phyloP scores from a whole-genome alignment of 2,329 filamentous ascomycete species.

The Neopestalotiopsis rosae region DNA sequence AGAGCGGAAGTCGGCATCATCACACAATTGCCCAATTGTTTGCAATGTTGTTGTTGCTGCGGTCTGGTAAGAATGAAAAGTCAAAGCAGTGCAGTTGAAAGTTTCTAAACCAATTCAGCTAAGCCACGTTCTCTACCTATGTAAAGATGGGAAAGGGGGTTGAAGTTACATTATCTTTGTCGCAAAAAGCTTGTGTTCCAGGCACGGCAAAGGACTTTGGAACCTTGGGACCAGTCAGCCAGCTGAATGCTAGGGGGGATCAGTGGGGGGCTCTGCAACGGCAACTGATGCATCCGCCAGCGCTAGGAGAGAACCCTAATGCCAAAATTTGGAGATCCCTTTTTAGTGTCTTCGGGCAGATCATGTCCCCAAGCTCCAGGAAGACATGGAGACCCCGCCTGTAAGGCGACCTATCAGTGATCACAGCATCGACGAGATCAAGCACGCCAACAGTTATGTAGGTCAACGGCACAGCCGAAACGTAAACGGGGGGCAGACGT shows the following conservation, averaged over 20 bases:
- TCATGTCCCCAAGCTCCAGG: neutral
- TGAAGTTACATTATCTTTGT: no score
- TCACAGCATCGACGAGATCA: neutral
- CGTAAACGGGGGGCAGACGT: neutral
- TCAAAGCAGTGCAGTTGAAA: no score
- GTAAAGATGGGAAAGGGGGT: no score
- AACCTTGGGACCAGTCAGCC: no score
- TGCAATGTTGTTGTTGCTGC: no score
- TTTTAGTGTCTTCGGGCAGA: neutral
- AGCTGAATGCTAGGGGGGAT: neutral
- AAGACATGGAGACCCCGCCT: neutral
- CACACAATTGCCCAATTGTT: no score
- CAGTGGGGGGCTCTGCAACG: neutral
- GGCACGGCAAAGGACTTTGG: no score
- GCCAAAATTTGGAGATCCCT: neutral
- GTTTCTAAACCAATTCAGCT: no score
- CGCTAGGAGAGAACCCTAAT: neutral
- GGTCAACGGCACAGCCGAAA: neutral
- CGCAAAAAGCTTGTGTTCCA: no score
- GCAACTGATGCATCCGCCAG: neutral
- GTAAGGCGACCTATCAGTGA: slow-evolving; percentile 9
- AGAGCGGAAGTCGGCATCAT: no score
- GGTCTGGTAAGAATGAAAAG: no score
- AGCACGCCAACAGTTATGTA: neutral
- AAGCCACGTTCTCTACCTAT: no score